Percentiles rank a stretch among this genome's conserved stretches.
Conservation (phyloP, 345 rosid species). For the Geranium brycei region DNA sequence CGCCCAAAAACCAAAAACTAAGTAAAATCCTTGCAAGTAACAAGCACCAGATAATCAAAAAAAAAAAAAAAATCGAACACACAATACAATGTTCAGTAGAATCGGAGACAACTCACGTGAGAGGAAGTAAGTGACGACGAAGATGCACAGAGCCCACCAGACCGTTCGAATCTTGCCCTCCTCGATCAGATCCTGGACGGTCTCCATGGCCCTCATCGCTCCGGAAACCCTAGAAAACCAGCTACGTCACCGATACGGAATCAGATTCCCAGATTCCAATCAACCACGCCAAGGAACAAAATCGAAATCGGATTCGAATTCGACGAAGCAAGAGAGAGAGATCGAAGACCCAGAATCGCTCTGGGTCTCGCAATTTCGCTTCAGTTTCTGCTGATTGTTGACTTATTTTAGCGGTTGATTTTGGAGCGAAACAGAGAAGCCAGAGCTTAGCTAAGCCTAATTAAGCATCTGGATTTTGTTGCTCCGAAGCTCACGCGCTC, state of each 20-base stretch:
- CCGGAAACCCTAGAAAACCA: neutral
- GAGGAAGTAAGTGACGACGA: conserved; percentile 63
- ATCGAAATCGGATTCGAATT: neutral
- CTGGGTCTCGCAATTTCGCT: neutral
- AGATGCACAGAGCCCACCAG: conserved; percentile 76
- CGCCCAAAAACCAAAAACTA: neutral
- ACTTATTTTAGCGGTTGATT: neutral
- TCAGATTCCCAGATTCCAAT: neutral
- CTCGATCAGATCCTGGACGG: conserved; percentile 87
- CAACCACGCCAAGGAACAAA: neutral
- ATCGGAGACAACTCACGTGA: conserved; percentile 45
- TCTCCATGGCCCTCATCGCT: conserved; percentile 65
- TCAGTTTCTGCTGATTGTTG: neutral
- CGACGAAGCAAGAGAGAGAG: neutral
- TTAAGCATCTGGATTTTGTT: neutral
- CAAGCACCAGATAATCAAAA: neutral
- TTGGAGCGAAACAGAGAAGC: neutral
- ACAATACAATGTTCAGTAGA: neutral
- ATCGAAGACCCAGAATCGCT: neutral
- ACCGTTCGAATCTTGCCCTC: conserved; percentile 79
- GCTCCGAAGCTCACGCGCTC: too few species aligned
- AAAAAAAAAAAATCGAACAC: neutral
- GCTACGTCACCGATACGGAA: neutral
- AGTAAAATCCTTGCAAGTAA: neutral
- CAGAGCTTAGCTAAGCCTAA: neutral